Evolutionary conservation across 345 rosid genomes (phyloP).

Genomic region (Populus simonii): DNA sequence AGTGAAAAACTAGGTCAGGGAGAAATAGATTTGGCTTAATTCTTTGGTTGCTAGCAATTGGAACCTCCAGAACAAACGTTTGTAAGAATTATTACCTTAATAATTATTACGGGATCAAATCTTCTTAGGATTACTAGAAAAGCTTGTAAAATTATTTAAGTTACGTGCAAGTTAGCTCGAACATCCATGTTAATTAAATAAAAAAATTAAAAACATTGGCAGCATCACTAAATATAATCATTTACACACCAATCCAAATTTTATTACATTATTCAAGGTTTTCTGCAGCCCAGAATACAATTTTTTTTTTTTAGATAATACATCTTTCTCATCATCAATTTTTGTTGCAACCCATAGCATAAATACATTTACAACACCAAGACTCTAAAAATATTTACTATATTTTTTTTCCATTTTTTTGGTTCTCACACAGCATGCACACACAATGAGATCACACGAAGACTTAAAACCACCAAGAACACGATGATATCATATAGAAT

Average conservation of each 20-base stretch:
- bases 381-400: not conserved
- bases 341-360: too few relatives aligned
- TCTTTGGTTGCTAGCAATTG: not conserved
- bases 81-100: not conserved
- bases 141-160: too few relatives aligned
- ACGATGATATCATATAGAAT: constrained; percentile 17
- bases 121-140: too few relatives aligned
- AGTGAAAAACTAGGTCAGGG: too few relatives aligned
- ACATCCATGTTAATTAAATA: too few relatives aligned
- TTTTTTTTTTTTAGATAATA: not conserved
- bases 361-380: not conserved
- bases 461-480: not conserved
- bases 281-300: not conserved
- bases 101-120: too few relatives aligned
- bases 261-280: not conserved
- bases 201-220: not conserved
- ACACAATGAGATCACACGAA: not conserved
- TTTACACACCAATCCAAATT: not conserved
- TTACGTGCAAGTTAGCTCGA: too few relatives aligned
- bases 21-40: not conserved
- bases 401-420: not conserved
- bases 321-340: not conserved
- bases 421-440: not conserved
- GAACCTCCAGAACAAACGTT: not conserved
- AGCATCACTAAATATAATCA: not conserved